Conservation (phyloP, 2,329 filamentous ascomycete genomes). For the Cercospora brassicicola region DNA sequence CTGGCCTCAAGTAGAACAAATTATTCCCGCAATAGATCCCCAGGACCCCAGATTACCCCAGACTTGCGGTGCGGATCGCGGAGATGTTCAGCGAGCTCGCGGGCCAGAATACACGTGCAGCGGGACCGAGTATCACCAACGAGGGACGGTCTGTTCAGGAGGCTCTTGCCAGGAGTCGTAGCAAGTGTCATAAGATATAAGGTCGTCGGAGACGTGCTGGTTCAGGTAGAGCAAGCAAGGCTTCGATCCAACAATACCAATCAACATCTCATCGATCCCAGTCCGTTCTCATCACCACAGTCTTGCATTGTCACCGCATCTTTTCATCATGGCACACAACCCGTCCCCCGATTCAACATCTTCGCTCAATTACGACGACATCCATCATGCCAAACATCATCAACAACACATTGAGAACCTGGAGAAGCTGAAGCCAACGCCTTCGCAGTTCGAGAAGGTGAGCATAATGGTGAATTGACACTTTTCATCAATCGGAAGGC, state of each 20-base stretch:
- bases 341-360: not conserved
- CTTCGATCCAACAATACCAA: not conserved
- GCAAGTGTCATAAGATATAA: not conserved
- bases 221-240: not conserved
- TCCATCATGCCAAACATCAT: not conserved
- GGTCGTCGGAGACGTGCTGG: not conserved
- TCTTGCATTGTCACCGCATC: not conserved
- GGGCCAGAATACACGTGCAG: not conserved
- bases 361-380: not conserved
- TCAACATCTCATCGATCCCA: not conserved
- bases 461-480: not conserved
- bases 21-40: not conserved
- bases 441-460: slow-evolving; percentile 12
- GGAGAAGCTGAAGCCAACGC: slow-evolving; percentile 1
- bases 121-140: not conserved
- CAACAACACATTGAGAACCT: not conserved
- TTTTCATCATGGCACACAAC: not conserved
- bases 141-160: not conserved
- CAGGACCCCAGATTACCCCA: not conserved
- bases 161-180: not conserved
- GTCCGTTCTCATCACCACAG: not conserved
- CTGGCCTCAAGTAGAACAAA: not conserved
- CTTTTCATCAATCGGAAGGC: not conserved
- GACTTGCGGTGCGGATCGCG: not conserved
- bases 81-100: not conserved